These are phyloP conservation scores for Gyromitra esculenta DNA, from an alignment of 2,329 filamentous ascomycete species.

Conservation along the genomic window DNA sequence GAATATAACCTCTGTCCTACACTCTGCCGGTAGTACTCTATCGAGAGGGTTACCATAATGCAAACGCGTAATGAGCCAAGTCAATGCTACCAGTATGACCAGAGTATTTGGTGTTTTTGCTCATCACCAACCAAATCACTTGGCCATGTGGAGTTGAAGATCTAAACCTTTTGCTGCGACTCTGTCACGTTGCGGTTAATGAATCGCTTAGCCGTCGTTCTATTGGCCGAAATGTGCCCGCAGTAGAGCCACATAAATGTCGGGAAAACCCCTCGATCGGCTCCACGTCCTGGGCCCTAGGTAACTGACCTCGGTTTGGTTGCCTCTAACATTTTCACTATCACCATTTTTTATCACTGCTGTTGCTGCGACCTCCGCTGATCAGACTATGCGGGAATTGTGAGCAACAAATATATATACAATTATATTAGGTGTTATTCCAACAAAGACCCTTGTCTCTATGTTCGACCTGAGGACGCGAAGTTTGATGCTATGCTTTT, in stretches of 20 bases:
- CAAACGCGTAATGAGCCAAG: slow-evolving; percentile 39
- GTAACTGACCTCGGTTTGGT: slow-evolving; percentile 23
- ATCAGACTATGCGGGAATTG: slow-evolving; percentile 33
- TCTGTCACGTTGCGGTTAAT: slow-evolving; percentile 42
- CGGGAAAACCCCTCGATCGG: slow-evolving; percentile 43
- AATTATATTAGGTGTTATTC: slow-evolving; percentile 15
- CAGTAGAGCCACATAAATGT: slow-evolving; percentile 44
- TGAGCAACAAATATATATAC: not conserved
- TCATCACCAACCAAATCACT: slow-evolving; percentile 27
- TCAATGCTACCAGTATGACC: slow-evolving; percentile 30
- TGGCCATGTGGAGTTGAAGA: slow-evolving; percentile 35
- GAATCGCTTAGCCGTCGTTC: slow-evolving; percentile 37
- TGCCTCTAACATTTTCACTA: slow-evolving; percentile 24
- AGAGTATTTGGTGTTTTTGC: slow-evolving; percentile 35
- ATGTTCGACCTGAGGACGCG: slow-evolving; percentile 17
- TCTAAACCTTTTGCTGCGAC: slow-evolving; percentile 11
- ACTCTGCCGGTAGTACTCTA: slow-evolving; percentile 23
- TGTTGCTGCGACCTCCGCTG: slow-evolving; percentile 26
- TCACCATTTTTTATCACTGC: slow-evolving; percentile 20
- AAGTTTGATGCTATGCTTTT: not conserved
- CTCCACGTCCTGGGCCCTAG: slow-evolving; percentile 25
- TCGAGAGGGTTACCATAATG: slow-evolving; percentile 19
- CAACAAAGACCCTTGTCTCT: slow-evolving; percentile 20
- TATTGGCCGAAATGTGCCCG: slow-evolving; percentile 34
- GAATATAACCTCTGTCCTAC: slow-evolving; percentile 36